phyloP scores from a whole-genome alignment of 352 stramenopile genomes.

The Globisporangium mamillatum region DNA sequence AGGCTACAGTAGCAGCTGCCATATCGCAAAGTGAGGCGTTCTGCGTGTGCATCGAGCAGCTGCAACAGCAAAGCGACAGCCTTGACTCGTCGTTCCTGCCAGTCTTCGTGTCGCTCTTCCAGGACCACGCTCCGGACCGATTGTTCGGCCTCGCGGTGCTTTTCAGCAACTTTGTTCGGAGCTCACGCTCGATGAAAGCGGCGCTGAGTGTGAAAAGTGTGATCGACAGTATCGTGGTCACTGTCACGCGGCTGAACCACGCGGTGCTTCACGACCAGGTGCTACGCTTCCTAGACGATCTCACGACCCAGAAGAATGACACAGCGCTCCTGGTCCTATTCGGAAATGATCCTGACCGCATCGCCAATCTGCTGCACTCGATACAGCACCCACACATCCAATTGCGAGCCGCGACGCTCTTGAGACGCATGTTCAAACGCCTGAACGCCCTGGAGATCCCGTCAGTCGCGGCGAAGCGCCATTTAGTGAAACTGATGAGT shows the following conservation, averaged over 20 bases:
- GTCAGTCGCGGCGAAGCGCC: constrained; percentile 36
- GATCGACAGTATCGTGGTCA: constrained; percentile 34
- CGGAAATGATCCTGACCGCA: constrained; percentile 39
- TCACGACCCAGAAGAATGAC: constrained; percentile 53
- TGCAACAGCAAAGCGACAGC: neutral
- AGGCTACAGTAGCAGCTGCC: neutral
- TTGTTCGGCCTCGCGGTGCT: constrained; percentile 43
- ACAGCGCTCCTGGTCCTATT: constrained; percentile 43
- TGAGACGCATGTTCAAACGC: constrained; percentile 60
- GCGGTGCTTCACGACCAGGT: constrained; percentile 40
- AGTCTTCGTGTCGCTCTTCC: constrained; percentile 38
- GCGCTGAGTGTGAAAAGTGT: constrained; percentile 29
- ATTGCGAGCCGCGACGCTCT: constrained; percentile 29
- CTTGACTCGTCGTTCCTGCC: constrained; percentile 19
- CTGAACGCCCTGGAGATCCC: constrained; percentile 40
- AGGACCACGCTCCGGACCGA: constrained; percentile 31
- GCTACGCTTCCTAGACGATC: constrained; percentile 41
- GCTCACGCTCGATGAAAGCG: constrained; percentile 26
- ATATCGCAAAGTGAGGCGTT: constrained; percentile 21
- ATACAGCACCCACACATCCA: constrained; percentile 24
- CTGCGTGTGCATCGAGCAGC: constrained; percentile 32
- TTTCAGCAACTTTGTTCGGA: constrained; percentile 37
- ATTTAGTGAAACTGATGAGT: constrained; percentile 40
- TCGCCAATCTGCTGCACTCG: constrained; percentile 57
- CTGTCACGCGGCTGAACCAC: constrained; percentile 36